A percentile compares a stretch with the other conserved stretches of the same genome.
phyloP scores from a whole-genome alignment of 371 early-diverging fungal genomes.

The Syncephalastrum sp. region DNA sequence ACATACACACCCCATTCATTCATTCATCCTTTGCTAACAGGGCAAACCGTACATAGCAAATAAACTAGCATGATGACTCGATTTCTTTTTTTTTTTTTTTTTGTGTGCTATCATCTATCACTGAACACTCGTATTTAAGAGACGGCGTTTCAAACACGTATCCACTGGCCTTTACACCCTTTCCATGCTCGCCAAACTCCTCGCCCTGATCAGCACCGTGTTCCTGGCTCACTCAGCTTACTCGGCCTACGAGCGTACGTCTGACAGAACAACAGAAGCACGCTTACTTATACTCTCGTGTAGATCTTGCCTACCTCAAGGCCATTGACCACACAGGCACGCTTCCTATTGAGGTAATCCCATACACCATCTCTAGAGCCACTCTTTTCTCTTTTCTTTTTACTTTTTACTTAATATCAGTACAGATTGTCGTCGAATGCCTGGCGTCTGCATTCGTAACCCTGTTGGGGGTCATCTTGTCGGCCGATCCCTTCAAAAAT shows the following conservation, averaged over 20 bases:
- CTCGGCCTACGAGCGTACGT: conserved; percentile 71
- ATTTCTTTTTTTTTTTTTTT: too few species aligned
- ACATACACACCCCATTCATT: too few species aligned
- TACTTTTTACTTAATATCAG: background rate
- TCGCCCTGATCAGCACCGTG: conserved; percentile 53
- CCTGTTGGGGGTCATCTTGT: conserved; percentile 42
- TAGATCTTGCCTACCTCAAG: conserved; percentile 70
- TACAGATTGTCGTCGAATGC: conserved; percentile 42
- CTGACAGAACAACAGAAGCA: background rate
- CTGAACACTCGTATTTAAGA: too few species aligned
- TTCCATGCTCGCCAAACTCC: conserved; percentile 35
- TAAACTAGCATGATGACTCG: too few species aligned
- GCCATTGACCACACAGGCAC: conserved; percentile 56
- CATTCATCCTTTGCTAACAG: too few species aligned
- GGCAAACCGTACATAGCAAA: too few species aligned
- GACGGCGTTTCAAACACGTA: too few species aligned
- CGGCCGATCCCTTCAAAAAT: conserved; percentile 59
- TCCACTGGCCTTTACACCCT: too few species aligned
- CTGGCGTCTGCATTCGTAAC: conserved; percentile 36
- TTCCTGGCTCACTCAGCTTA: conserved; percentile 65
- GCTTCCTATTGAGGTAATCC: conserved; percentile 61
- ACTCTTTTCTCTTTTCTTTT: too few species aligned
- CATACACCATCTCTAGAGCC: background rate
- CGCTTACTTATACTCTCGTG: background rate
- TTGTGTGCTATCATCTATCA: too few species aligned